Conservation (phyloP, 2,329 filamentous ascomycete species). For the Emericellopsis cladophorae region DNA sequence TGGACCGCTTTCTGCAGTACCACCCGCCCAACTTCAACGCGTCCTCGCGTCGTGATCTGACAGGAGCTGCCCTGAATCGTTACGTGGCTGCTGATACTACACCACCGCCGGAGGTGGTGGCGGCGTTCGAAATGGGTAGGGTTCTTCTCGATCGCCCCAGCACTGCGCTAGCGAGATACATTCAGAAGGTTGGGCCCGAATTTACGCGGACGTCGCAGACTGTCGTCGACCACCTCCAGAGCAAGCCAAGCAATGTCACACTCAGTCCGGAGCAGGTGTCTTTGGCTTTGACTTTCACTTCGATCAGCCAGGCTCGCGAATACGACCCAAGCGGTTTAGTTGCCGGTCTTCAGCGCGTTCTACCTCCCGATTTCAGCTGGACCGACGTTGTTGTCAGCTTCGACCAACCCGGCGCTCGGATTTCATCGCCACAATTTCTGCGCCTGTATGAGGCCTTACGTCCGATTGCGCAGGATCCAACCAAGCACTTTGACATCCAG, state of each 20-base stretch:
- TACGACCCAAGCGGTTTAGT: constrained; percentile 44
- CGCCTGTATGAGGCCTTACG: constrained; percentile 68
- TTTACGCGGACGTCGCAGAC: constrained; percentile 67
- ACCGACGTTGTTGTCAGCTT: constrained; percentile 65
- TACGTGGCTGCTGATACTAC: constrained; percentile 52
- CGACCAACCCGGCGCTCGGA: constrained; percentile 63
- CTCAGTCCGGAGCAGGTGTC: constrained; percentile 75
- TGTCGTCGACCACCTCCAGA: constrained; percentile 41
- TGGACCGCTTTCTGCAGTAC: constrained; percentile 79
- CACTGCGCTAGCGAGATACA: constrained; percentile 48
- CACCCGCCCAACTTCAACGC: constrained; percentile 79
- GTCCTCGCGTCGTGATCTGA: constrained; percentile 56
- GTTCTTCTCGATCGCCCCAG: constrained; percentile 46
- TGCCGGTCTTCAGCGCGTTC: constrained; percentile 47
- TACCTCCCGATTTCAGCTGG: constrained; percentile 55
- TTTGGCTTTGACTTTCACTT: constrained; percentile 57
- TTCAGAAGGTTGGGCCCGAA: constrained; percentile 63
- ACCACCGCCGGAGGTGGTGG: constrained; percentile 58
- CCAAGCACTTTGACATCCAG: constrained; percentile 61
- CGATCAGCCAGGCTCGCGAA: constrained; percentile 41
- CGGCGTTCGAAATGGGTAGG: constrained; percentile 56
- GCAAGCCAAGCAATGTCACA: constrained; percentile 39
- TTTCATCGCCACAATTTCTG: constrained; percentile 71
- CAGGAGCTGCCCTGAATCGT: constrained; percentile 52
- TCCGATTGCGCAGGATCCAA: constrained; percentile 48